Evolutionary conservation across 2,329 filamentous ascomycete genomes (phyloP), one percentile per base, ranked within the genome.

Genomic region (Xylaria sp.): DNA sequence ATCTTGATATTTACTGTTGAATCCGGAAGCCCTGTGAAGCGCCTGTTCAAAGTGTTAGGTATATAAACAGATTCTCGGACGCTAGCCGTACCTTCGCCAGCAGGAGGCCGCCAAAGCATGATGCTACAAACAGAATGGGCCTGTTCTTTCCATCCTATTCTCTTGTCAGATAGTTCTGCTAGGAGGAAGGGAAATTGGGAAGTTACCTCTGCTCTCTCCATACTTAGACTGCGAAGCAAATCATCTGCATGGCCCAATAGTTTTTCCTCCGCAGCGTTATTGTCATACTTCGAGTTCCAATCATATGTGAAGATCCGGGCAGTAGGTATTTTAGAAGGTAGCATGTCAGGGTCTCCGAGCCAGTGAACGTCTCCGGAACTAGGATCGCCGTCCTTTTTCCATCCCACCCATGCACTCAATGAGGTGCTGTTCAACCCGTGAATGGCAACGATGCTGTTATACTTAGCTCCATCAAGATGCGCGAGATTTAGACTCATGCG

Each of bases 401-500:
- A 62, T 27, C 48, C 64, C n/a, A 45, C n/a, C 68, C 68, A 70
- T 32, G 61, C 68, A 51, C 64, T 70, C 27, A 14, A 12, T 17
- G 42, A 57, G n/a, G 48, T 14, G 17, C 39, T 50, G 30, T 55
- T 50, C 21, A 63, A 21, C 17, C 48, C 48, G 19, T 63, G 47
- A 39, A 63, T 55, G n/a, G 51, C 61, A 27, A 63, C n/a, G 27
- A 63, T 48, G 19, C 55, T 60, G n/a, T 19, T 11, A 21, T 19
- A 19, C 8, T 50, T 50, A 50, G 47, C 3, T 24, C 17, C 9
- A 50, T 21, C 19, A 24, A 24, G 47, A 19, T 21, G 1, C 19
- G n/a, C 9, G 12, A 50, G 5, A 24, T 21, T 36, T 36, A 36
- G 34, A 36, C 34, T 36, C 34, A 36, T 36, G 34, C 6, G 34